These are phyloP conservation scores for Auricularia sp. DNA, from an alignment of 768 basidiomycete genomes.

Conservation along the genomic window DNA sequence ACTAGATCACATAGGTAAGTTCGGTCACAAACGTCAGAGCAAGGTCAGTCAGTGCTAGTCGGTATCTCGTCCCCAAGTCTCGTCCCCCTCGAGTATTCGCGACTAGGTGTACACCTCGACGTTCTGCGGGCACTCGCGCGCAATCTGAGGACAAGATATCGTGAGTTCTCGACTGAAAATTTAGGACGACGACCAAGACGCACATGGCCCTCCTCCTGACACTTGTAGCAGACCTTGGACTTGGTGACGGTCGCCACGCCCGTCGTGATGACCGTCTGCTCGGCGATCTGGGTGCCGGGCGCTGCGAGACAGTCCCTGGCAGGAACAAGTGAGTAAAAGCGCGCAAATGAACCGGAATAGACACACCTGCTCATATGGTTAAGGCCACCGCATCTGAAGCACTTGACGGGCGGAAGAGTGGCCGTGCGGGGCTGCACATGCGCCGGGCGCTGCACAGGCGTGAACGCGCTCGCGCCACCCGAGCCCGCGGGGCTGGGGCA, in stretches of 20 bases:
- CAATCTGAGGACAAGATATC: slow-evolving; percentile 11
- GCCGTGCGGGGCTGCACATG: slow-evolving; percentile 47
- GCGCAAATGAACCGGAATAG: too few relatives aligned
- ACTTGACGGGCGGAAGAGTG: slow-evolving; percentile 73
- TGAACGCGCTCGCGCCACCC: slow-evolving; percentile 10
- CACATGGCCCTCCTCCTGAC: slow-evolving; percentile 81
- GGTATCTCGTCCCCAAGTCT: too few relatives aligned
- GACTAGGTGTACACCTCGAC: slow-evolving; percentile 6
- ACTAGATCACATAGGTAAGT: too few relatives aligned
- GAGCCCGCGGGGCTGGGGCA: slow-evolving; percentile 47
- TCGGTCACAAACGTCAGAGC: too few relatives aligned
- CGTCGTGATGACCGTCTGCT: slow-evolving; percentile 34
- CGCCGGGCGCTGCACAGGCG: slow-evolving; percentile 1
- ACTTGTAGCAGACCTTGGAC: slow-evolving; percentile 80
- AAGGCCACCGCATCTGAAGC: slow-evolving; percentile 80
- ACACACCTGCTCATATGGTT: slow-evolving; percentile 54
- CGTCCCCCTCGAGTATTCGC: too few relatives aligned
- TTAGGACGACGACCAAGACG: slow-evolving; percentile 20
- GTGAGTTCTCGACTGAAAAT: slow-evolving; percentile 19
- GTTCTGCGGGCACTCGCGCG: slow-evolving; percentile 17
- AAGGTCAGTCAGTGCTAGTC: too few relatives aligned
- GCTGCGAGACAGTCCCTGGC: slow-evolving; percentile 74
- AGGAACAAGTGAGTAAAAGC: background rate
- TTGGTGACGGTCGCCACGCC: slow-evolving; percentile 35
- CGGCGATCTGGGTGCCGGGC: slow-evolving; percentile 42